Percentiles rank a stretch among this genome's conserved stretches.
phyloP scores from a whole-genome alignment of 768 basidiomycete species.

The Lactifluus volemus region DNA sequence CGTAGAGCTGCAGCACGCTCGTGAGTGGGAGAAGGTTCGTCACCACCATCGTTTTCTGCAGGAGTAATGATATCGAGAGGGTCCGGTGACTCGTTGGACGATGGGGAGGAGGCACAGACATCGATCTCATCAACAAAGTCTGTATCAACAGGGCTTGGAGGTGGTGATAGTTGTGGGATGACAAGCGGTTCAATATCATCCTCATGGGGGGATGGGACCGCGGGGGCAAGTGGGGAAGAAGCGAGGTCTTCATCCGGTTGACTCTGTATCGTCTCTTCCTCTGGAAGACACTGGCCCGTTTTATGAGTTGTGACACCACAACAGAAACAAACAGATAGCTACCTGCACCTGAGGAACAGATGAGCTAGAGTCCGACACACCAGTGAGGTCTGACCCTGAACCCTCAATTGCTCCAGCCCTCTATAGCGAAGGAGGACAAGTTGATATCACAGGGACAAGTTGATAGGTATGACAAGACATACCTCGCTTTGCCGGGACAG shows the following conservation, averaged over 20 bases:
- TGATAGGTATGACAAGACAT: neutral
- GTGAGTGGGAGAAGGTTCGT: neutral
- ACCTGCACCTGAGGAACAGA: conserved; percentile 10
- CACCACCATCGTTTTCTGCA: neutral
- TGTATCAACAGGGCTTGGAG: conserved; percentile 1
- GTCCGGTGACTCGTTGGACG: conserved; percentile 2
- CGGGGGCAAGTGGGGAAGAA: neutral
- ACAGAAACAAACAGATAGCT: neutral
- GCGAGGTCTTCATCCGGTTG: conserved; percentile 5
- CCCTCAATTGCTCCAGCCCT: neutral
- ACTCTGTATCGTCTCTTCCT: conserved; percentile 9
- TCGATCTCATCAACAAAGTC: conserved; percentile 4
- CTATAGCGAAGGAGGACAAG: conserved; percentile 11
- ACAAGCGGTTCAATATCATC: neutral
- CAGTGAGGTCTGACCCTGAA: conserved; percentile 8
- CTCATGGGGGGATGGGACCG: neutral
- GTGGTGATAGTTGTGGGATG: conserved; percentile 1
- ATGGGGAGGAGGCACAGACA: neutral
- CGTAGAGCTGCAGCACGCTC: neutral
- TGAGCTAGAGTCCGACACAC: conserved; percentile 11
- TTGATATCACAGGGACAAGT: neutral
- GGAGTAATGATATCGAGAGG: conserved; percentile 13
- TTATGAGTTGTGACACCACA: neutral
- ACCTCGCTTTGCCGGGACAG: conserved; percentile 8
- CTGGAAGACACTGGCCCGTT: neutral